These are phyloP conservation scores for Dimocarpus longan DNA, from an alignment of 345 rosid genomes.

Conservation along the genomic window DNA sequence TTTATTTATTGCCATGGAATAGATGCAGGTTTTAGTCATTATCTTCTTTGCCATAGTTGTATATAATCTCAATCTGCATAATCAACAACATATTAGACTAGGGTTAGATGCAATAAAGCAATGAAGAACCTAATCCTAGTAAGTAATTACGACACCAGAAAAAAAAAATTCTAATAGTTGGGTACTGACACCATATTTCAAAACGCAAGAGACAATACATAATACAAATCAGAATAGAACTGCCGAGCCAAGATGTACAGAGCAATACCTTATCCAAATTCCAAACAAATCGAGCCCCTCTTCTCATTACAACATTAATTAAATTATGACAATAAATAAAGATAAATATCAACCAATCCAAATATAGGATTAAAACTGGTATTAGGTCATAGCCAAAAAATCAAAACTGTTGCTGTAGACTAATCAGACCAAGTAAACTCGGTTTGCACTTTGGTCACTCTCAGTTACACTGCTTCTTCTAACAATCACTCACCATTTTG, in stretches of 20 bases:
- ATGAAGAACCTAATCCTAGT: too few relatives aligned
- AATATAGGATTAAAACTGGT: not conserved
- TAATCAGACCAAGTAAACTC: too few relatives aligned
- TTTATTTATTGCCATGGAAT: constrained; percentile 38
- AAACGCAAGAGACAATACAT: not conserved
- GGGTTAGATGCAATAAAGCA: constrained; percentile 3
- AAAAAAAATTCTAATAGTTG: not conserved
- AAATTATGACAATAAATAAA: not conserved
- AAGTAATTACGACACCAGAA: too few relatives aligned
- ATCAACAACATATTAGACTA: constrained; percentile 18
- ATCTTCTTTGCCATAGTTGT: constrained; percentile 87
- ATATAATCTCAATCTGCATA: constrained; percentile 88
- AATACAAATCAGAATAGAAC: not conserved
- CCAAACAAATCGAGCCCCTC: not conserved
- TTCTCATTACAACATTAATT: not conserved
- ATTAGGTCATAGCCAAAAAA: not conserved
- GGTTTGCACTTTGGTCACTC: too few relatives aligned
- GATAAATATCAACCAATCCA: not conserved
- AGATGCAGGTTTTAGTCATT: constrained; percentile 45
- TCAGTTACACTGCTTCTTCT: not conserved
- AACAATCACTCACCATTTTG: not conserved
- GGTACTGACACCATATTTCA: not conserved
- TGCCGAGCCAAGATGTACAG: not conserved
- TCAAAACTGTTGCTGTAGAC: too few relatives aligned
- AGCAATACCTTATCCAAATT: not conserved